Evolutionary conservation across 768 basidiomycete species (phyloP).

Genomic region (Lentinula sp.): DNA sequence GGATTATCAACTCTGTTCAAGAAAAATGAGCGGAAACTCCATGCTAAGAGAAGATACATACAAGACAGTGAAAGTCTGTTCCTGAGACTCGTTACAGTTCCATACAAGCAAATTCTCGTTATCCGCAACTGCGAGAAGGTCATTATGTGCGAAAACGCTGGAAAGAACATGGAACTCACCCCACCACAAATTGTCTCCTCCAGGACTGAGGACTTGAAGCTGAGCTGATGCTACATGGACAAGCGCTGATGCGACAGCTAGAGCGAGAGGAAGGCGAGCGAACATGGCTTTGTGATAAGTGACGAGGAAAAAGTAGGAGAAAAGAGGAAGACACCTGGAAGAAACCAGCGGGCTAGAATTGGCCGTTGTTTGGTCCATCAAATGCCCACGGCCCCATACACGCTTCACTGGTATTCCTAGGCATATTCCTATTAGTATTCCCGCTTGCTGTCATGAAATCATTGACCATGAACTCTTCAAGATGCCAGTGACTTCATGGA

Average conservation of each 20-base stretch:
- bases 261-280: background rate
- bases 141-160: background rate
- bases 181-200: constrained; percentile 1
- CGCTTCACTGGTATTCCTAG: too few relatives aligned
- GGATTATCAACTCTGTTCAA: constrained; percentile 25
- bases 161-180: background rate
- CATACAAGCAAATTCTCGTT: constrained; percentile 55
- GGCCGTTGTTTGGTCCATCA: background rate
- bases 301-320: background rate
- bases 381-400: background rate
- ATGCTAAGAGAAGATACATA: constrained; percentile 24
- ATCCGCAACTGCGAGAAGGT: constrained; percentile 38
- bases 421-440: too few relatives aligned
- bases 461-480: too few relatives aligned
- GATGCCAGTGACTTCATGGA: too few relatives aligned
- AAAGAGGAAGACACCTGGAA: background rate
- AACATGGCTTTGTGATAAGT: background rate
- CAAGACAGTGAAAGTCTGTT: constrained; percentile 43
- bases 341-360: background rate
- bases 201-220: background rate
- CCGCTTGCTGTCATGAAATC: too few relatives aligned
- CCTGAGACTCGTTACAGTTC: constrained; percentile 39
- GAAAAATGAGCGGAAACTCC: background rate
- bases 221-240: background rate
- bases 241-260: background rate